A percentile compares a stretch with the other conserved stretches of the same genome.
Evolutionary conservation across 2,329 filamentous ascomycete genomes (phyloP).

Genomic region (Xylariaceae sp.): DNA sequence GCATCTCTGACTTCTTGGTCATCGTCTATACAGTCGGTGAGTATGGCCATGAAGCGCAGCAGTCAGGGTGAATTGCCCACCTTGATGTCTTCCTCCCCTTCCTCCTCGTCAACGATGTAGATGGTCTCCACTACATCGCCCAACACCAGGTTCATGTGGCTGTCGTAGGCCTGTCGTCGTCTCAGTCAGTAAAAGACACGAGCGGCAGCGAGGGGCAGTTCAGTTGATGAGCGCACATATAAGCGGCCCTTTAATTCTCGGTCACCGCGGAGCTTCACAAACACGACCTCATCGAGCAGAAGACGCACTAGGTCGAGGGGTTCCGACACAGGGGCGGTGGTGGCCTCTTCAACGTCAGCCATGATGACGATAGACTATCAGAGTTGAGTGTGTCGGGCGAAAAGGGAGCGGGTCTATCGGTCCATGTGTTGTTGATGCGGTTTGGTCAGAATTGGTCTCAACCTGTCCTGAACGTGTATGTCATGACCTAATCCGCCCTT

Average conservation of each 20-base stretch:
- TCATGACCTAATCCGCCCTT: slow-evolving; percentile 1
- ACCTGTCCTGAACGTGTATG: neutral
- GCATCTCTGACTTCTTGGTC: slow-evolving; percentile 97
- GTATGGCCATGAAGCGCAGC: neutral
- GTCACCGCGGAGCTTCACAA: slow-evolving; percentile 94
- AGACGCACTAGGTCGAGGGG: slow-evolving; percentile 93
- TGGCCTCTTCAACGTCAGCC: slow-evolving; percentile 76
- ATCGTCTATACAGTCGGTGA: slow-evolving; percentile 57
- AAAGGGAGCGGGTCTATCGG: neutral
- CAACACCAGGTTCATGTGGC: slow-evolving; percentile 93
- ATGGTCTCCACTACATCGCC: slow-evolving; percentile 97
- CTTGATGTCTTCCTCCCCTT: slow-evolving; percentile 71
- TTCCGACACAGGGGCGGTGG: slow-evolving; percentile 73
- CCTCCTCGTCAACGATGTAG: slow-evolving; percentile 85
- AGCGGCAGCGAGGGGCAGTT: neutral
- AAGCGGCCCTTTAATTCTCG: slow-evolving; percentile 91
- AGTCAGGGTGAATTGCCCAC: slow-evolving; percentile 40
- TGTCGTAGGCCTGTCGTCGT: slow-evolving; percentile 80
- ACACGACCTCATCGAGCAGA: slow-evolving; percentile 90
- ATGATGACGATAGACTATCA: slow-evolving; percentile 44
- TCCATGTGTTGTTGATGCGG: neutral
- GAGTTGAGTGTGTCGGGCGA: neutral
- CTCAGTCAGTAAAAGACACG: slow-evolving; percentile 2
- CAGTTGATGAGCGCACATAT: slow-evolving; percentile 59
- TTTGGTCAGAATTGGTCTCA: slow-evolving; percentile 3